Conservation (phyloP, 106 monocot genomes). For the Posidonia australis region DNA sequence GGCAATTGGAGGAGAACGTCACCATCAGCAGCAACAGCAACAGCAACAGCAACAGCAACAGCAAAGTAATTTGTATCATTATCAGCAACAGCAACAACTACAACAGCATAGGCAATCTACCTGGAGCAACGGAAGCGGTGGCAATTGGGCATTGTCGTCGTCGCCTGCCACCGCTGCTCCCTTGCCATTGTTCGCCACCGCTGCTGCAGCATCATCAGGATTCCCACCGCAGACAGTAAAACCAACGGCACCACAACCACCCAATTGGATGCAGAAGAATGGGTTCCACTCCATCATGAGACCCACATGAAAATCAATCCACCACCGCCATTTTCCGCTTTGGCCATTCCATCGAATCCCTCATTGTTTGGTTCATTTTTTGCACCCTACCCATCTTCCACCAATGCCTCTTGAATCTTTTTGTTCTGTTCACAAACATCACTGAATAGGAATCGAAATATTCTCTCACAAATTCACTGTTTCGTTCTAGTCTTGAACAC, state of each 20-base stretch:
- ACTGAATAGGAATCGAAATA: background rate
- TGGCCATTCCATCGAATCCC: background rate
- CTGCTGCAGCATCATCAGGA: slow-evolving; percentile 18
- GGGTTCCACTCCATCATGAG: slow-evolving; percentile 2
- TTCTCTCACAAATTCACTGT: background rate
- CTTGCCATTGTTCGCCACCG: slow-evolving; percentile 1
- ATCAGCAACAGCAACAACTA: background rate
- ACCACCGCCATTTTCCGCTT: background rate
- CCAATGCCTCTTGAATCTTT: background rate
- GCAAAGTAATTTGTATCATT: background rate
- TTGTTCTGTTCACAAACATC: background rate
- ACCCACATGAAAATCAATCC: slow-evolving; percentile 6
- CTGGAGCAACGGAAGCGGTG: slow-evolving; percentile 1
- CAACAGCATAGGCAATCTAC: background rate
- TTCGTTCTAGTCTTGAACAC: background rate
- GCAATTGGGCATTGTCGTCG: background rate
- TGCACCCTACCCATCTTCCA: too few relatives aligned
- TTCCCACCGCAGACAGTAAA: slow-evolving; percentile 4
- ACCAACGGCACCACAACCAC: background rate
- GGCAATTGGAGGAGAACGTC: background rate
- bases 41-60: background rate
- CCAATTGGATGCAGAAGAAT: slow-evolving; percentile 11
- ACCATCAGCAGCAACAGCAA: background rate
- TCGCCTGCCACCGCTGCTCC: background rate
- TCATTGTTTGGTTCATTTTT: too few relatives aligned